Conservation (phyloP, 2,329 filamentous ascomycete species). For the Hypoxylon sp. region DNA sequence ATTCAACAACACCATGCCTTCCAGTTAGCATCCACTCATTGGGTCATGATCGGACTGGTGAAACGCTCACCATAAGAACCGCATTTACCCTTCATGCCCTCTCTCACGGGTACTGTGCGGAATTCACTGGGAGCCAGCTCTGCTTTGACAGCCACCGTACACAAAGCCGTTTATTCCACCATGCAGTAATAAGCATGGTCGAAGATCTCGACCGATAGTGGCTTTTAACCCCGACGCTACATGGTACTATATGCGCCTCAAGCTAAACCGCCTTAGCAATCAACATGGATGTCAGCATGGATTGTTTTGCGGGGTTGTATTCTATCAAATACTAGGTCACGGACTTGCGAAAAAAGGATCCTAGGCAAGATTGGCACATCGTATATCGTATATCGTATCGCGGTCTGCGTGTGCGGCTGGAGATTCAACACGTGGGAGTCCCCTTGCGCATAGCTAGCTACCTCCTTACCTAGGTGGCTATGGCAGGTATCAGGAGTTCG, state of each 20-base stretch:
- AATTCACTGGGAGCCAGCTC: slow-evolving; percentile 13
- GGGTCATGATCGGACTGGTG: slow-evolving; percentile 16
- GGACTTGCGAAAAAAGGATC: slow-evolving; percentile 1
- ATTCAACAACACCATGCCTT: slow-evolving; percentile 6
- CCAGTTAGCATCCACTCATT: slow-evolving; percentile 12
- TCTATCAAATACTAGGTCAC: slow-evolving; percentile 15
- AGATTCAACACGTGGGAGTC: slow-evolving; percentile 31
- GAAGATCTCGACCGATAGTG: slow-evolving; percentile 11
- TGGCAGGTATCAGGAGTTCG: neutral
- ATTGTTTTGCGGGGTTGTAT: slow-evolving; percentile 28
- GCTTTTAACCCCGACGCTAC: slow-evolving; percentile 16
- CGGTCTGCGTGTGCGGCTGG: slow-evolving; percentile 8
- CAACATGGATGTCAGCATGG: slow-evolving; percentile 20
- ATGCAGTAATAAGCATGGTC: slow-evolving; percentile 18
- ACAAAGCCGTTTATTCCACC: slow-evolving; percentile 33
- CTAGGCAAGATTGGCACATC: slow-evolving; percentile 14
- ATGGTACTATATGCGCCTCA: neutral
- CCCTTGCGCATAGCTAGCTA: slow-evolving; percentile 1
- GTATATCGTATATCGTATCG: slow-evolving; percentile 17
- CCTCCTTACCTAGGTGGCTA: too few relatives aligned
- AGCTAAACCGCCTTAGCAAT: neutral
- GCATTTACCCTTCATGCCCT: slow-evolving; percentile 1
- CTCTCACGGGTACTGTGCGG: neutral
- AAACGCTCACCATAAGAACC: slow-evolving; percentile 23
- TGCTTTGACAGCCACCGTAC: slow-evolving; percentile 22